These are phyloP conservation scores for Populus ilicifolia DNA, from an alignment of 345 rosid genomes.

Conservation along the genomic window DNA sequence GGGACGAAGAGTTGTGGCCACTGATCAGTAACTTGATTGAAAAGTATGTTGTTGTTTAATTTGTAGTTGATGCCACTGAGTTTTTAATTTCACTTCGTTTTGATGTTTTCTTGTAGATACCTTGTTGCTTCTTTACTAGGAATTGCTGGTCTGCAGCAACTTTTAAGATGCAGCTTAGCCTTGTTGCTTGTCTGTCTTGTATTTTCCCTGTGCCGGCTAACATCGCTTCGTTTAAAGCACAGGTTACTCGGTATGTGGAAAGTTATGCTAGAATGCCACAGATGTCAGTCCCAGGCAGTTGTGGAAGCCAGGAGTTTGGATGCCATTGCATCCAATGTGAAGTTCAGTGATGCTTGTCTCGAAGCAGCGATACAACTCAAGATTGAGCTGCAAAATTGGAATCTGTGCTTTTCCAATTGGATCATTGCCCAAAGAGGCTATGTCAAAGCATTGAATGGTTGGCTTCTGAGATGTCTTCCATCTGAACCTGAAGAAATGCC, in stretches of 20 bases:
- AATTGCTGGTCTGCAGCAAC: not conserved
- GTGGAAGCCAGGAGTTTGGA: conserved; percentile 43
- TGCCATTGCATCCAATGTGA: conserved; percentile 25
- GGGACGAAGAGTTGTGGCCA: conserved; percentile 68
- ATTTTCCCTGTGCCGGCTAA: not conserved
- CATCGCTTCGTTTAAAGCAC: not conserved
- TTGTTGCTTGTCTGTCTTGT: not conserved
- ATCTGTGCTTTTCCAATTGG: conserved; percentile 50
- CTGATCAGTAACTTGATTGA: conserved; percentile 43
- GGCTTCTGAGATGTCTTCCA: conserved; percentile 54
- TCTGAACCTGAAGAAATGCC: conserved; percentile 45
- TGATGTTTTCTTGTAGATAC: not conserved
- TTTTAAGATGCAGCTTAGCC: not conserved
- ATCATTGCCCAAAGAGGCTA: conserved; percentile 46
- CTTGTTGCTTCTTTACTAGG: not conserved
- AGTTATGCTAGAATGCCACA: conserved; percentile 60
- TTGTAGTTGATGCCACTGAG: not conserved
- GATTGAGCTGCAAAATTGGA: conserved; percentile 53
- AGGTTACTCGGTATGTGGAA: conserved; percentile 68
- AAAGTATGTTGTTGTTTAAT: conserved; percentile 35
- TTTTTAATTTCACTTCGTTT: not conserved
- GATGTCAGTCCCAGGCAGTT: conserved; percentile 35
- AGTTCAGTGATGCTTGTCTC: conserved; percentile 34
- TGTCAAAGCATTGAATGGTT: conserved; percentile 57
- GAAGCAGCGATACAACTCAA: conserved; percentile 55